These are phyloP conservation scores for Aspergillus terreus DNA, from an alignment of 2,329 filamentous ascomycete species.

Conservation along the genomic window DNA sequence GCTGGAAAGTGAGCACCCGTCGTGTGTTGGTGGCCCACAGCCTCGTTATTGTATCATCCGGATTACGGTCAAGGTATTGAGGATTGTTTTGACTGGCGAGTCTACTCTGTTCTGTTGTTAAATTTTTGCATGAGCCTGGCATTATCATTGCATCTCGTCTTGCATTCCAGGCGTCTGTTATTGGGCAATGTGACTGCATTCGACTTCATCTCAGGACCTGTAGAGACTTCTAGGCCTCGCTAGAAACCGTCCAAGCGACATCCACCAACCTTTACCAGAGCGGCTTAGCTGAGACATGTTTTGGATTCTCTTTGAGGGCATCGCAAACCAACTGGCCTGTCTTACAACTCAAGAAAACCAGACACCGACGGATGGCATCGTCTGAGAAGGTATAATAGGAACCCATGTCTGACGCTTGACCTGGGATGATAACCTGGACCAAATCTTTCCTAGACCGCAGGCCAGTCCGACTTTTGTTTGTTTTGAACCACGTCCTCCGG, in stretches of 20 bases:
- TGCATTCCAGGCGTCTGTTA: background rate
- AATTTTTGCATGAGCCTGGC: background rate
- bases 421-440: background rate
- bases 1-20: background rate
- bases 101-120: background rate
- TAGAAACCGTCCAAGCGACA: too few species aligned
- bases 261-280: background rate
- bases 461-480: background rate
- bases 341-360: background rate
- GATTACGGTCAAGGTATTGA: background rate
- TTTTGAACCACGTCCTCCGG: background rate
- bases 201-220: background rate
- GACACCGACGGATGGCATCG: background rate
- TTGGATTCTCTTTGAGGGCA: background rate
- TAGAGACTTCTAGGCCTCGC: background rate
- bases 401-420: background rate
- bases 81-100: background rate
- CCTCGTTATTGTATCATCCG: background rate
- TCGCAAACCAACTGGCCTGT: background rate
- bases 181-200: slow-evolving; percentile 1
- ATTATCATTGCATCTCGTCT: background rate
- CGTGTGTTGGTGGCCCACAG: background rate
- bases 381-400: background rate
- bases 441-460: background rate
- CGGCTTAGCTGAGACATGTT: background rate